Percentiles rank a stretch among this genome's conserved stretches.
Conservation (phyloP, 306 rosid species). For the Prunus salicina region DNA sequence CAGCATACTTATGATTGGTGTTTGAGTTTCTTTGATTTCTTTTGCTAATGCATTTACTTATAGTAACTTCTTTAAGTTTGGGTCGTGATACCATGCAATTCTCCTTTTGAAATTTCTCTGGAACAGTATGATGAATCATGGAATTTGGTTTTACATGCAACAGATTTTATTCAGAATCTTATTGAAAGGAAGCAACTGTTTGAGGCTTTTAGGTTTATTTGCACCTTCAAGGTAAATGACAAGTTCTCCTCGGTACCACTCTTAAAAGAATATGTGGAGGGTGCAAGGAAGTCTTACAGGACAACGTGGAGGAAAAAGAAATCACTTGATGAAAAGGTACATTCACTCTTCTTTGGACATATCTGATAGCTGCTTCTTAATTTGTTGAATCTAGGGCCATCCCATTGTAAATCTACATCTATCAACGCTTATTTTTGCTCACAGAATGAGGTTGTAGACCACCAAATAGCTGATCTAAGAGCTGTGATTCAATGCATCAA, state of each 20-base stretch:
- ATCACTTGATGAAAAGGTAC: slow-evolving; percentile 32
- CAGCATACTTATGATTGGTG: background rate
- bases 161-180: slow-evolving; percentile 49
- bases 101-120: background rate
- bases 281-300: background rate
- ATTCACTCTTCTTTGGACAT: background rate
- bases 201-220: slow-evolving; percentile 56
- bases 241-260: slow-evolving; percentile 37
- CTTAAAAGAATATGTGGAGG: slow-evolving; percentile 22
- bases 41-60: background rate
- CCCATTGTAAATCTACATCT: background rate
- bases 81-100: background rate
- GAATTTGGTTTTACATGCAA: background rate
- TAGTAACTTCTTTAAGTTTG: background rate
- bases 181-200: slow-evolving; percentile 31
- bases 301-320: background rate
- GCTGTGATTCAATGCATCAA: slow-evolving; percentile 35
- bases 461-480: slow-evolving; percentile 30
- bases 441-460: slow-evolving; percentile 38
- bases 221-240: slow-evolving; percentile 40
- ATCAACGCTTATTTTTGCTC: background rate
- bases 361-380: too few species aligned
- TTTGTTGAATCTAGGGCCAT: background rate
- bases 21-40: background rate
- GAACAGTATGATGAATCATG: background rate